A percentile compares a stretch with the other conserved stretches of the same genome.
phyloP scores from a whole-genome alignment of 768 basidiomycete genomes.

The Candolleomyces aberdarensis region DNA sequence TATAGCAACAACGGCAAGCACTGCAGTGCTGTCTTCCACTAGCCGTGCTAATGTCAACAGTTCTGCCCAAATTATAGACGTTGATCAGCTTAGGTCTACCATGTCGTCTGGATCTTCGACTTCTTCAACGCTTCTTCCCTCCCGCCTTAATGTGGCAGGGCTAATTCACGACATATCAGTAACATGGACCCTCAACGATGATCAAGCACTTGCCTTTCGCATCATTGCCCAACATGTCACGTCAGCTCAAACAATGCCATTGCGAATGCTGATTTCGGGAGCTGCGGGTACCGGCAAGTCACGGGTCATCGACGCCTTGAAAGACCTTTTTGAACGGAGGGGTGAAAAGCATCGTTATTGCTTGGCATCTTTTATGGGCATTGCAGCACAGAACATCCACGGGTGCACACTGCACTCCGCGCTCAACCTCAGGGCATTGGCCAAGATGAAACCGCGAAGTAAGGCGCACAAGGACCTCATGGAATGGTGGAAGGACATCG shows the following conservation, averaged over 20 bases:
- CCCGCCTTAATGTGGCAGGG: not conserved
- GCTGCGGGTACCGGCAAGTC: conserved; percentile 44
- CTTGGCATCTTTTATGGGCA: conserved; percentile 33
- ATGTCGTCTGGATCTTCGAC: too few relatives aligned
- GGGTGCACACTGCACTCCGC: conserved; percentile 40
- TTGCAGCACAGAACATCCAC: conserved; percentile 34
- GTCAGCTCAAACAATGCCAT: conserved; percentile 6
- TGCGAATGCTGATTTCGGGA: conserved; percentile 35
- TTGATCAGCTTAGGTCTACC: too few relatives aligned
- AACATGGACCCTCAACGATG: not conserved
- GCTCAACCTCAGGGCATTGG: conserved; percentile 17
- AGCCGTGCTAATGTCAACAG: too few relatives aligned
- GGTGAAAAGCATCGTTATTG: conserved; percentile 23
- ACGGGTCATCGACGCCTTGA: conserved; percentile 31
- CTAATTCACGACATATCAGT: not conserved
- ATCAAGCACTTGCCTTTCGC: conserved; percentile 30
- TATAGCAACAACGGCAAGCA: too few relatives aligned
- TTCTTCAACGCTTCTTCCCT: too few relatives aligned
- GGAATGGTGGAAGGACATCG: conserved; percentile 36
- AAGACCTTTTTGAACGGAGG: conserved; percentile 23
- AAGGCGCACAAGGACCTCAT: conserved; percentile 9
- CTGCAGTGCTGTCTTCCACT: too few relatives aligned
- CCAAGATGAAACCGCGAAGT: not conserved
- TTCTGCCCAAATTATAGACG: too few relatives aligned
- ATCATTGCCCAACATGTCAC: conserved; percentile 21